phyloP scores from a whole-genome alignment of 116 monocot species.

The Posidonia oceanica region DNA sequence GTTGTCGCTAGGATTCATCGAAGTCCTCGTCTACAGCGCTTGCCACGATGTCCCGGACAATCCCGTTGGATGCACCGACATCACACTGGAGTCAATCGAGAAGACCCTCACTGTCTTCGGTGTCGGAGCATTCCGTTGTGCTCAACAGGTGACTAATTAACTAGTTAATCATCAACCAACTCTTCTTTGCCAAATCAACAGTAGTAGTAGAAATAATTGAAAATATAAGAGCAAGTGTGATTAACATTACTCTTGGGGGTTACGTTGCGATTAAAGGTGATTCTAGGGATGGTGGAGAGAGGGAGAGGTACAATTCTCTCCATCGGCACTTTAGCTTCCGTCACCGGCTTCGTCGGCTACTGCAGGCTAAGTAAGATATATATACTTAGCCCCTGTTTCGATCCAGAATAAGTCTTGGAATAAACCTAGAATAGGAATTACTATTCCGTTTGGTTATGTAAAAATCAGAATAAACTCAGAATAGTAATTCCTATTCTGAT shows the following conservation, averaged over 20 bases:
- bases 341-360: conserved; percentile 35
- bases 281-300: conserved; percentile 54
- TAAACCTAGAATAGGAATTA: no score
- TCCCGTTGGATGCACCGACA: conserved; percentile 19
- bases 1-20: conserved; percentile 57
- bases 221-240: no score
- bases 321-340: conserved; percentile 48
- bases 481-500: no score
- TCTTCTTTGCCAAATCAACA: no score
- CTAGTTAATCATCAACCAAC: no score
- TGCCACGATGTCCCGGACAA: conserved; percentile 10
- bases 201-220: no score
- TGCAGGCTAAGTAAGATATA: conserved; percentile 38
- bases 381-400: no score
- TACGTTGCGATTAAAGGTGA: conserved; percentile 28
- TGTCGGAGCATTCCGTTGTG: conserved; percentile 52
- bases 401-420: no score
- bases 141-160: conserved; percentile 23
- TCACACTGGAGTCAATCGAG: conserved; percentile 34
- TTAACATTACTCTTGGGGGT: no score
- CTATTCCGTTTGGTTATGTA: no score
- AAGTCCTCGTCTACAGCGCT: conserved; percentile 66
- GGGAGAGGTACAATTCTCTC: conserved; percentile 59
- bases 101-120: conserved; percentile 38
- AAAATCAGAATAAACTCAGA: no score